Base-by-base conservation (phyloP, 805 yeast genomes). In the Starmerella khaoyaiensis region DNA sequence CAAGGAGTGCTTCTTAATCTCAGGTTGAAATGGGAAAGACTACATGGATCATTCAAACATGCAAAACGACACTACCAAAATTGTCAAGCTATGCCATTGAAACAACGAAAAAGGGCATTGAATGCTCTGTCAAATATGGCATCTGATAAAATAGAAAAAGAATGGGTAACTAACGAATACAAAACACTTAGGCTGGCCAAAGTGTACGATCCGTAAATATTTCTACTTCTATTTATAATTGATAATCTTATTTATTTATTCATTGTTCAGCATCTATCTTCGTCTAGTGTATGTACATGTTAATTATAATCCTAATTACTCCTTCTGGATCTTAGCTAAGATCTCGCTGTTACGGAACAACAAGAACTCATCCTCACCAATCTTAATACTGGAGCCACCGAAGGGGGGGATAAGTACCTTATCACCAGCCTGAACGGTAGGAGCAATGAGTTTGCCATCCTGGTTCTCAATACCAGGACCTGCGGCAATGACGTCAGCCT, bases 301-400 rank as follows among this genome's bases (percentile, higher is more conserved):
- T 7, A 6, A 8, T 30, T 23, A 11, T n/a, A 23, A n/a, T 8
- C 5, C 24, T 15, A 5, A 4, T 19, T 39, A 35, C n/a, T 39
- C 37, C 50, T 76, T 75, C 55, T 76, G 76, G 56, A 90, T 74
- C 69, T 83, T 87, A 55, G 97, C 98, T 55, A 90, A 72, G 60
- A 87, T 81, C 65, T 87, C 98, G 55, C 80, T 67, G 64, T 90
- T 97, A 61, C 94, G 79, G 74, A 80, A 84, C 55, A 86, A 68
- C 51, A 80, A 40, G 53, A 43, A 64, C 46, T 64, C 67, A 52
- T 86, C 93, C 44, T 79, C 84, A 51, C 81, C 86, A 52, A 90
- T 72, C 65, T 80, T 84, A 62, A 90, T 72, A 46, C 82, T 64
- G 49, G 84, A 74, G 40, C 98, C 98, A 44, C 98, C 98, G 51